These are phyloP conservation scores for Lipomyces yamadae DNA, from an alignment of 805 yeast species.

Conservation along the genomic window DNA sequence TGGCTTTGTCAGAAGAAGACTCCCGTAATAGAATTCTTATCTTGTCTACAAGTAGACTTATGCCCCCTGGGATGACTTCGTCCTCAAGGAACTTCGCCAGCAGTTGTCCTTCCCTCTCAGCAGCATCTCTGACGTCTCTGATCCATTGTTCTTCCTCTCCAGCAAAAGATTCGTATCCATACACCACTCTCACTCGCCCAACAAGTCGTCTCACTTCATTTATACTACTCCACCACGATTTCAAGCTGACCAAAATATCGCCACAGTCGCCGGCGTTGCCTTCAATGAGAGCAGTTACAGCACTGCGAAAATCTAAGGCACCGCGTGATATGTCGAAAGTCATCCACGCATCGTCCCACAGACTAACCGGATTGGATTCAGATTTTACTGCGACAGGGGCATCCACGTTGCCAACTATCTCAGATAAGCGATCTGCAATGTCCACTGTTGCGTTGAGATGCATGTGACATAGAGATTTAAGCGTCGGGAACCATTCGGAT, in stretches of 20 bases:
- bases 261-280: conserved; percentile 19
- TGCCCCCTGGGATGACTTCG: conserved; percentile 22
- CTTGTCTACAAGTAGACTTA: conserved; percentile 5
- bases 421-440: conserved; percentile 4
- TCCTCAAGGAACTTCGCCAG: conserved; percentile 13
- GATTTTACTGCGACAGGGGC: background rate
- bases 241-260: conserved; percentile 9
- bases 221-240: conserved; percentile 24
- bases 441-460: conserved; percentile 9
- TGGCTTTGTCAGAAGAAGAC: conserved; percentile 13
- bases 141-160: conserved; percentile 25
- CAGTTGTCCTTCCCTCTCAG: conserved; percentile 10
- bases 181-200: conserved; percentile 16
- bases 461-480: conserved; percentile 12
- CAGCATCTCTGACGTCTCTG: conserved; percentile 12
- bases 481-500: conserved; percentile 22
- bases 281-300: conserved; percentile 20
- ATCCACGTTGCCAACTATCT: background rate
- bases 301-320: conserved; percentile 25
- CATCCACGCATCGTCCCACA: conserved; percentile 36
- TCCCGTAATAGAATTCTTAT: conserved; percentile 5
- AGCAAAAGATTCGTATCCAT: conserved; percentile 22
- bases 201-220: conserved; percentile 5
- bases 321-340: conserved; percentile 31
- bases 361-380: conserved; percentile 2